Evolutionary conservation across 2,329 filamentous ascomycete species (phyloP).

Genomic region (Zymoseptoria brevis): DNA sequence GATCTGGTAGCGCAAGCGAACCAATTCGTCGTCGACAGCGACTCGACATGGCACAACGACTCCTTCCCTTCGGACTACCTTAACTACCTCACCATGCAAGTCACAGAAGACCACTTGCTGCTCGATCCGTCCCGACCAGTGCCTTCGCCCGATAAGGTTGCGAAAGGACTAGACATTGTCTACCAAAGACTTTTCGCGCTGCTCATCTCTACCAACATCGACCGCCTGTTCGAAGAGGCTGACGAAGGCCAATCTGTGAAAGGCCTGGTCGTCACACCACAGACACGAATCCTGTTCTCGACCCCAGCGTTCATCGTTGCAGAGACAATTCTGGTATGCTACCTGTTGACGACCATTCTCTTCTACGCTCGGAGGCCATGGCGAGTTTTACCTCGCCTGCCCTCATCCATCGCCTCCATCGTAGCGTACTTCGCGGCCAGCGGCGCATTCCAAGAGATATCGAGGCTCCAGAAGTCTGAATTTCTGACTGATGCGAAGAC

Average conservation of each 20-base stretch:
- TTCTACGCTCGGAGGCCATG: slow-evolving; percentile 39
- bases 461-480: too few relatives aligned
- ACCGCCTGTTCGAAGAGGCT: slow-evolving; percentile 30
- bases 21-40: slow-evolving; percentile 12
- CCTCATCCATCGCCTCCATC: slow-evolving; percentile 43
- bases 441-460: slow-evolving; percentile 25
- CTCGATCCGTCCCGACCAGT: slow-evolving; percentile 31
- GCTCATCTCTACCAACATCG: slow-evolving; percentile 37
- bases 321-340: slow-evolving; percentile 36
- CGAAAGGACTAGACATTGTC: slow-evolving; percentile 18
- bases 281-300: slow-evolving; percentile 45
- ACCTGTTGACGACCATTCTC: slow-evolving; percentile 36
- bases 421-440: slow-evolving; percentile 45
- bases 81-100: slow-evolving; percentile 39
- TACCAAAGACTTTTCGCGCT: slow-evolving; percentile 38
- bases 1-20: slow-evolving; percentile 14
- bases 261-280: slow-evolving; percentile 15
- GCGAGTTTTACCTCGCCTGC: slow-evolving; percentile 44
- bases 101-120: slow-evolving; percentile 24
- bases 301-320: slow-evolving; percentile 40
- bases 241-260: background rate
- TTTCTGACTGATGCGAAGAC: background rate
- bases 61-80: slow-evolving; percentile 38
- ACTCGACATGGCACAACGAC: slow-evolving; percentile 43
- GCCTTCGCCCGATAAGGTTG: slow-evolving; percentile 28